A percentile compares a stretch with the other conserved stretches of the same genome.
phyloP scores from a whole-genome alignment of 2,329 filamentous ascomycete species.

The Cytospora schulzeri region DNA sequence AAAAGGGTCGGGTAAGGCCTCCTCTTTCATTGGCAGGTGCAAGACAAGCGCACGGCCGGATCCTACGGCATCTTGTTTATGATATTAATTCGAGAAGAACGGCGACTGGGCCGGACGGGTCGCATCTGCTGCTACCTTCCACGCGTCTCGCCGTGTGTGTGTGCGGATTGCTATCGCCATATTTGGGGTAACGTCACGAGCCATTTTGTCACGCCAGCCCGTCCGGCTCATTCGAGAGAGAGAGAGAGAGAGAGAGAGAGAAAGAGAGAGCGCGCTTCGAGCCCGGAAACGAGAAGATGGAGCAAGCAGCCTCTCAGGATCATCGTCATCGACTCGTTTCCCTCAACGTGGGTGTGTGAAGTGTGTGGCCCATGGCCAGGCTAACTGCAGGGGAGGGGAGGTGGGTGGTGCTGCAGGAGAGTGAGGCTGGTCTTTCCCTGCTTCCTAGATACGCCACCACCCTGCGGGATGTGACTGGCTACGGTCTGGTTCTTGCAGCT shows the following conservation, averaged over 20 bases:
- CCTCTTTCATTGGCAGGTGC: neutral
- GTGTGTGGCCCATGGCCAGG: neutral
- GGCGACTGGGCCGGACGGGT: conserved; percentile 1
- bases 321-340: neutral
- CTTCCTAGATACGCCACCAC: conserved; percentile 11
- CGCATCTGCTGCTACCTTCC: conserved; percentile 4
- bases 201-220: neutral
- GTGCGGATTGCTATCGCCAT: neutral
- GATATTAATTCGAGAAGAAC: neutral
- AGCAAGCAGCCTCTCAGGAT: neutral
- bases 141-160: conserved; percentile 16
- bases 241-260: too few relatives aligned
- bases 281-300: neutral
- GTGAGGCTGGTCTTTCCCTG: conserved; percentile 15
- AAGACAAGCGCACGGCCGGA: neutral
- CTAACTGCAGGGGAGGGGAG: neutral
- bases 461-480: conserved; percentile 13
- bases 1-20: neutral
- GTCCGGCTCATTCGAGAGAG: neutral
- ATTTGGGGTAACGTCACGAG: neutral
- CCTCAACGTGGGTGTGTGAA: neutral
- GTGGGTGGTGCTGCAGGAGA: conserved; percentile 7
- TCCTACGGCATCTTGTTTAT: neutral
- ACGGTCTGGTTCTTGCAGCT: conserved; percentile 8
- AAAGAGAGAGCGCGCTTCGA: neutral